Conservation (phyloP, 2,329 filamentous ascomycete species). For the Sarocladium brachiariae region DNA sequence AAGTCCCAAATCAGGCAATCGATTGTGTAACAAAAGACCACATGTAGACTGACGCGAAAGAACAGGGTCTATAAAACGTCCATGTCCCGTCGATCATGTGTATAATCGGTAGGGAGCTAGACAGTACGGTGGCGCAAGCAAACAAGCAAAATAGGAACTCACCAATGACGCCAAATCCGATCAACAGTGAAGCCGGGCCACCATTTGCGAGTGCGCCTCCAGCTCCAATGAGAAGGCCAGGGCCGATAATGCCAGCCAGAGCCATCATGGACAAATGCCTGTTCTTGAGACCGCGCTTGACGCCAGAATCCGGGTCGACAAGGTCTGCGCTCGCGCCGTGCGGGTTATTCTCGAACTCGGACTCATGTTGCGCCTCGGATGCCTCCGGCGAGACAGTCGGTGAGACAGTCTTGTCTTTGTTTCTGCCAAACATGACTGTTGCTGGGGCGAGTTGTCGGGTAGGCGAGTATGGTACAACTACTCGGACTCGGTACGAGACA, state of each 20-base stretch:
- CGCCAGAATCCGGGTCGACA: conserved; percentile 56
- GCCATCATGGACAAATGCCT: conserved; percentile 62
- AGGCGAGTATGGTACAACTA: no score
- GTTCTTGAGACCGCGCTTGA: conserved; percentile 63
- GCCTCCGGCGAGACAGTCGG: neutral
- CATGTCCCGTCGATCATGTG: no score
- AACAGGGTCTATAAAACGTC: no score
- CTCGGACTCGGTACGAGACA: no score
- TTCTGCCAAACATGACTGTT: conserved; percentile 1
- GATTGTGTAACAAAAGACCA: neutral
- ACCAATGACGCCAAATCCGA: conserved; percentile 66
- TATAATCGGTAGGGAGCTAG: no score
- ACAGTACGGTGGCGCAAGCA: no score
- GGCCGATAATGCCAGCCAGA: conserved; percentile 57
- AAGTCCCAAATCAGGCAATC: neutral
- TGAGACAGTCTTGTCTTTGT: conserved; percentile 1
- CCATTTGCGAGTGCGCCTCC: conserved; percentile 62
- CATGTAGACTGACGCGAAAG: no score
- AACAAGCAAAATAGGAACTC: no score
- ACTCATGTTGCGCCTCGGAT: conserved; percentile 4
- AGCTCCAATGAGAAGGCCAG: conserved; percentile 64
- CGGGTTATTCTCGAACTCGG: conserved; percentile 1
- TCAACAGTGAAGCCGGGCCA: conserved; percentile 64
- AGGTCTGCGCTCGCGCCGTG: conserved; percentile 24
- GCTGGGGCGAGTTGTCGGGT: neutral